Percentiles rank a stretch among this genome's conserved stretches.
Conservation (phyloP, 176 grass and related monocot species). For the Zea mays region DNA sequence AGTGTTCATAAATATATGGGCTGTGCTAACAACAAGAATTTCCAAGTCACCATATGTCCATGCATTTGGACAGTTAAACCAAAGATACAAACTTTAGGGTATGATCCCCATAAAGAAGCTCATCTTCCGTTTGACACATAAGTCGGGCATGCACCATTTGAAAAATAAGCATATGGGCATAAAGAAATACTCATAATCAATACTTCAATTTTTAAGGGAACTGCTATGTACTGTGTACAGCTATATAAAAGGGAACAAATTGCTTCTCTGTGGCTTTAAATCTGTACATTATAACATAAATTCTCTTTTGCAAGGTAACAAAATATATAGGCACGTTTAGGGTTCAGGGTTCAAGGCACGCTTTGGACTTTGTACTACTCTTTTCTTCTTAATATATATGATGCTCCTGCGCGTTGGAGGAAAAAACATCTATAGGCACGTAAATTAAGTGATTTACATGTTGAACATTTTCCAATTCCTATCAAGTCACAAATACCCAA, state of each 20-base stretch:
- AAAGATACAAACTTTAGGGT: background rate
- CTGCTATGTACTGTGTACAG: background rate
- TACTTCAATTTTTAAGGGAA: background rate
- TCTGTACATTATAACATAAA: background rate
- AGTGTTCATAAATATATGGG: background rate
- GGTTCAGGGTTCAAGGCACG: too few relatives aligned
- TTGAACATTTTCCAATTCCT: conserved; percentile 10
- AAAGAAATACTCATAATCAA: background rate
- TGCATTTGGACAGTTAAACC: conserved; percentile 7
- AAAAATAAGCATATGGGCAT: background rate
- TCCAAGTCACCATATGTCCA: background rate
- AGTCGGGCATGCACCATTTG: background rate
- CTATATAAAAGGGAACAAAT: background rate
- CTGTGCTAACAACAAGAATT: background rate
- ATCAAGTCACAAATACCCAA: conserved; percentile 21
- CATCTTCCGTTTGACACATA: background rate
- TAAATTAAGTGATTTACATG: conserved; percentile 2
- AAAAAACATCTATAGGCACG: background rate
- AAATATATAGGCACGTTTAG: background rate
- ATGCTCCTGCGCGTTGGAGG: too few relatives aligned
- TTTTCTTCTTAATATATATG: too few relatives aligned
- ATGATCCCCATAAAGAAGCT: background rate
- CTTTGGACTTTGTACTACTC: too few relatives aligned
- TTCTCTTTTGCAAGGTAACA: conserved; percentile 4
- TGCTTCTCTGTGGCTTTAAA: background rate